Conservation (phyloP, 2,329 filamentous ascomycete genomes). For the Myriosclerotinia curreyana region DNA sequence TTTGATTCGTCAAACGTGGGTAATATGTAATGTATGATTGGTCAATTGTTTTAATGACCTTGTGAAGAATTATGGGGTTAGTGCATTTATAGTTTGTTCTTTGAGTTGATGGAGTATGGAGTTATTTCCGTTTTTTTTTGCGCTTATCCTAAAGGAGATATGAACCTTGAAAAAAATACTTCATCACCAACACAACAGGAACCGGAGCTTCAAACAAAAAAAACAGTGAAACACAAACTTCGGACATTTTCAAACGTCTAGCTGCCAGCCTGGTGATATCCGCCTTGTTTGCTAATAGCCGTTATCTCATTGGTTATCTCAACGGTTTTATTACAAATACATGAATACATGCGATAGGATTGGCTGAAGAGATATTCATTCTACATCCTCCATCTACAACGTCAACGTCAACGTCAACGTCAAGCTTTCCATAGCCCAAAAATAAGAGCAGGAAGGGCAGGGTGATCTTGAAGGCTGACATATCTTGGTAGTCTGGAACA, state of each 20-base stretch:
- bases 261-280: not conserved
- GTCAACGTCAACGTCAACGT: not conserved
- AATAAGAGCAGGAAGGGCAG: too few relatives aligned
- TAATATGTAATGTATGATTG: not conserved
- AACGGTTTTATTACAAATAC: conserved; percentile 8
- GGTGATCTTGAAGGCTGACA: not conserved
- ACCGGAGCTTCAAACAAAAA: conserved; percentile 1
- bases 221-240: not conserved
- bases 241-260: not conserved
- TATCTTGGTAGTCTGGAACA: conserved; percentile 2
- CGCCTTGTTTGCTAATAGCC: conserved; percentile 9
- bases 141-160: conserved; percentile 1
- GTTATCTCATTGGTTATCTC: not conserved
- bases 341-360: not conserved
- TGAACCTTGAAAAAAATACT: too few relatives aligned
- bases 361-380: not conserved
- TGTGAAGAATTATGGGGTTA: too few relatives aligned
- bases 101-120: too few relatives aligned
- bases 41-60: too few relatives aligned
- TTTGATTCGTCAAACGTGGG: conserved; percentile 9
- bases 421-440: not conserved
- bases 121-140: not conserved
- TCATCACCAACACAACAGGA: too few relatives aligned
- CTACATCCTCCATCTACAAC: too few relatives aligned
- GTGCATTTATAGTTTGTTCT: too few relatives aligned